phyloP scores from a whole-genome alignment of 129 eudicot genomes.

The Lactuca saligna region DNA sequence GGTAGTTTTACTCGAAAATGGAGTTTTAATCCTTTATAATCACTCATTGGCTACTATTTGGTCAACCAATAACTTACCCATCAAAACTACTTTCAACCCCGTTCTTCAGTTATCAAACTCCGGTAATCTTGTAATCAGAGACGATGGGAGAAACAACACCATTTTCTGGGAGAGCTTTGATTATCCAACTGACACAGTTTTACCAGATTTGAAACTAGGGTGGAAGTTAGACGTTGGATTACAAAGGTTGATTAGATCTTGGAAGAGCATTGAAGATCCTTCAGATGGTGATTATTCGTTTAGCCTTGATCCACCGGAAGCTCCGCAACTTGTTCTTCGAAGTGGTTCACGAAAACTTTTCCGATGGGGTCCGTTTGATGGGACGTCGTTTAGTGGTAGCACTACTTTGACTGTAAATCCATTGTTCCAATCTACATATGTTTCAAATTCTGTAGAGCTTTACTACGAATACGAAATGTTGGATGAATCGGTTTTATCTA shows the following conservation, averaged over 20 bases:
- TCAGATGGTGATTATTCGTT: constrained; percentile 35
- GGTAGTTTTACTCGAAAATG: constrained; percentile 23
- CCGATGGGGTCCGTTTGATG: constrained; percentile 58
- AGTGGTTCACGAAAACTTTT: constrained; percentile 12
- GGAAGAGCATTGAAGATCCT: constrained; percentile 46
- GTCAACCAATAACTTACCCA: constrained; percentile 21
- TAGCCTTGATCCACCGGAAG: constrained; percentile 33
- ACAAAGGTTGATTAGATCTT: constrained; percentile 37
- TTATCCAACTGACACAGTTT: constrained; percentile 40
- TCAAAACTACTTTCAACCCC: constrained; percentile 1
- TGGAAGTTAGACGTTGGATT: constrained; percentile 28
- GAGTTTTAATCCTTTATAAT: constrained; percentile 21
- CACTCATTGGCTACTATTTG: constrained; percentile 23
- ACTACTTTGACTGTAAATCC: constrained; percentile 26
- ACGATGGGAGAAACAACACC: constrained; percentile 18
- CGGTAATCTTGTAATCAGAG: constrained; percentile 51
- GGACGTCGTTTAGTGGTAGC: constrained; percentile 40
- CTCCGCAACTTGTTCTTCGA: constrained; percentile 39
- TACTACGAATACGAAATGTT: constrained; percentile 32
- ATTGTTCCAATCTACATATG: constrained; percentile 19
- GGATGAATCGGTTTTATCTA: constrained; percentile 35
- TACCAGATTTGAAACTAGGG: constrained; percentile 47
- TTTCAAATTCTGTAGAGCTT: constrained; percentile 21
- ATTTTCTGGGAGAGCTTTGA: constrained; percentile 41
- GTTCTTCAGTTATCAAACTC: constrained; percentile 38